These are phyloP conservation scores for Solanum hybrid DNA, from an alignment of 305 asterid species.

Conservation along the genomic window DNA sequence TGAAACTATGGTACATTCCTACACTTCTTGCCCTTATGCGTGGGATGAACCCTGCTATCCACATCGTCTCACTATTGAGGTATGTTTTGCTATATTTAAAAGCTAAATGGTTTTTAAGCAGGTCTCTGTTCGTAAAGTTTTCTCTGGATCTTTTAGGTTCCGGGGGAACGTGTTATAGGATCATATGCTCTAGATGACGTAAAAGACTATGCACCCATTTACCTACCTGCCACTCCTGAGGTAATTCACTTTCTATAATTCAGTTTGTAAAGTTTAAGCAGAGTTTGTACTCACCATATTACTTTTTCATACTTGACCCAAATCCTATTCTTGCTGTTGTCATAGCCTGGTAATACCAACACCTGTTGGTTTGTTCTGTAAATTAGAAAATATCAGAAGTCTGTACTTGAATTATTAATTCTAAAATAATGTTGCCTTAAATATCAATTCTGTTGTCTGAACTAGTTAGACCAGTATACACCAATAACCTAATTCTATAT, in stretches of 20 bases:
- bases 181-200: conserved; percentile 74
- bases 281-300: background rate
- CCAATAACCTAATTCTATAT: background rate
- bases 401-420: background rate
- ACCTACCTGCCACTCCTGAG: conserved; percentile 80
- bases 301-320: background rate
- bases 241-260: conserved; percentile 18
- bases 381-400: background rate
- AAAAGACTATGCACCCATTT: conserved; percentile 49
- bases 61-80: conserved; percentile 87
- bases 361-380: background rate
- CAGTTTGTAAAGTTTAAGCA: background rate
- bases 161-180: conserved; percentile 86
- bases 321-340: background rate
- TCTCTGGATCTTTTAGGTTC: conserved; percentile 40
- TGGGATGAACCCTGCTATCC: conserved; percentile 99
- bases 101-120: background rate
- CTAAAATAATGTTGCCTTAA: background rate
- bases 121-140: background rate
- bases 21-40: conserved; percentile 76
- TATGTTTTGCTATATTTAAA: conserved; percentile 22
- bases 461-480: background rate
- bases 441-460: background rate
- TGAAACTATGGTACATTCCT: conserved; percentile 80
- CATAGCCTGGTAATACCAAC: background rate